Base-by-base conservation (phyloP, 805 yeast species). In the Kazachstania psychrophila region DNA sequence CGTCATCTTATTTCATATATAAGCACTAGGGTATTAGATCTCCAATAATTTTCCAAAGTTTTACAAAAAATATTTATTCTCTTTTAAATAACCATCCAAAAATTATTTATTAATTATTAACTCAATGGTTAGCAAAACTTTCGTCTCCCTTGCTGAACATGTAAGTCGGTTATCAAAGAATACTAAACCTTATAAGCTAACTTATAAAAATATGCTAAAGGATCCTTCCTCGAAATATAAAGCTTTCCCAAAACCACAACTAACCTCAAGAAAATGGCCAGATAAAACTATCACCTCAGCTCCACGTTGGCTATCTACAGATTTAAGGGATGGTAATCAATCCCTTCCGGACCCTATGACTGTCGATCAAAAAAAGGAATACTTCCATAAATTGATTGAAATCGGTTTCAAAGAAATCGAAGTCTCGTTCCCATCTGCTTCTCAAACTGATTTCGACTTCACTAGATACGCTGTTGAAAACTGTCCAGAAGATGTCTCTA, bases 261-360 rank as follows among this genome's bases (percentile, higher is more conserved):
- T 83, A 43, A 73, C 78, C 3, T 65, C 75, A 42, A 70, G 92
- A 39, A 69, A 70, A 43, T 82, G 94, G 94, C 94, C 94, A 1
- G 52, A 66, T 25, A 68, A 68, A 40, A 60, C 69, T 12, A 55
- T 83, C 39, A 64, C 63, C 34, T 72, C 72, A 53, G 72, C 87
- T 3, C 94, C 94, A 15, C 66, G 92, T 47, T 82, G 92, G 92
- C 65, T 83, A 32, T 77, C 88, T 15, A 82, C 94, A 3, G 94
- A 83, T 52, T 67, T 82, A 43, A 71, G 94, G 50, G 94, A 82
- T 54, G 94, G 94, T 23, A 82, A 82, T 60, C 92, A 82, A 62
- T 77, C 88, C 5, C 68, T 82, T 47, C 89, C 92, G 0, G 92
- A 82, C 53, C 94, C 92, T 37, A 82, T 82, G 94, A 68, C 80